These are phyloP conservation scores for Candida odintsovae DNA, from an alignment of 805 yeast genomes.

Conservation along the genomic window DNA sequence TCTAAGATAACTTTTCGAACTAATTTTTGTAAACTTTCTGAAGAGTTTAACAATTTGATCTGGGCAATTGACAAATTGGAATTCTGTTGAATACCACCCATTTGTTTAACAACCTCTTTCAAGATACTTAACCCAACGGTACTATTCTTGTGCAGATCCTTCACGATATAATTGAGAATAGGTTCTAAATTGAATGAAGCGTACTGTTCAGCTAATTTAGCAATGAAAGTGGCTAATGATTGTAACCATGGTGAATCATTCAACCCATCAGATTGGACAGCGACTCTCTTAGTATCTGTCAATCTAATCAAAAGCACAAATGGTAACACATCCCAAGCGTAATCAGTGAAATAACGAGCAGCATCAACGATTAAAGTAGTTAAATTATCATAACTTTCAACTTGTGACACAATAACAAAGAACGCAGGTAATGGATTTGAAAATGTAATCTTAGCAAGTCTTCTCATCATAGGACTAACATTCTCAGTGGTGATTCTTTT, in stretches of 20 bases:
- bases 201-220: constrained; percentile 55
- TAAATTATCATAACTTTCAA: constrained; percentile 89
- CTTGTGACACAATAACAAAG: constrained; percentile 64
- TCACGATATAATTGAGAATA: constrained; percentile 51
- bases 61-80: constrained; percentile 64
- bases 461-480: constrained; percentile 63
- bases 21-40: constrained; percentile 45
- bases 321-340: constrained; percentile 83
- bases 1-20: constrained; percentile 52
- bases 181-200: constrained; percentile 56
- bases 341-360: constrained; percentile 65
- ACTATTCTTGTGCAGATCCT: constrained; percentile 56
- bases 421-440: constrained; percentile 78
- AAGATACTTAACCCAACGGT: constrained; percentile 57
- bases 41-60: constrained; percentile 60
- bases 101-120: constrained; percentile 57
- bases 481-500: constrained; percentile 82
- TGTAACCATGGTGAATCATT: constrained; percentile 82
- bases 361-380: constrained; percentile 73
- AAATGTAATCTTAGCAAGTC: constrained; percentile 64
- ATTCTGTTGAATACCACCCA: constrained; percentile 75
- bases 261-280: constrained; percentile 73
- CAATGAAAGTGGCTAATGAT: constrained; percentile 73
- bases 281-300: constrained; percentile 55
- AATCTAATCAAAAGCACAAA: constrained; percentile 67